Percentiles rank a stretch among this genome's conserved stretches.
phyloP scores from a whole-genome alignment of 139 green algal genomes.

The Mesostigma viride region DNA sequence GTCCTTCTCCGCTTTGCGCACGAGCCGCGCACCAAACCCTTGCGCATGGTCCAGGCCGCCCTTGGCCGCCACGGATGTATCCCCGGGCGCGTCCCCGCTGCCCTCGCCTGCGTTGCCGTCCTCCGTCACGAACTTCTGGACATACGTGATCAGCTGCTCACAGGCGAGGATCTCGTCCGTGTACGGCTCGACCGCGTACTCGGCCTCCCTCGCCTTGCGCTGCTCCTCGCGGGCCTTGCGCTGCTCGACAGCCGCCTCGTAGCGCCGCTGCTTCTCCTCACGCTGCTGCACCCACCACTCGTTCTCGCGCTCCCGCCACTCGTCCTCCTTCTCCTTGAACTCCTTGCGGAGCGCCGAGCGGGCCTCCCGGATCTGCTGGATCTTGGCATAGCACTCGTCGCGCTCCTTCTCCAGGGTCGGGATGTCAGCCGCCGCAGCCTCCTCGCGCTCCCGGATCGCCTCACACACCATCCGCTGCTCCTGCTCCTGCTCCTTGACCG shows the following conservation, averaged over 20 bases:
- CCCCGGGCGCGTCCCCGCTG: background rate
- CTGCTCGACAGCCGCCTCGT: conserved; percentile 21
- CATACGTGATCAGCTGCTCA: conserved; percentile 32
- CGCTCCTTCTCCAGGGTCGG: conserved; percentile 37
- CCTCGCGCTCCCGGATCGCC: conserved; percentile 26
- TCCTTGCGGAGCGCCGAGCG: conserved; percentile 31
- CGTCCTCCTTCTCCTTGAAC: conserved; percentile 37
- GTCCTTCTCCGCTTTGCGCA: conserved; percentile 20
- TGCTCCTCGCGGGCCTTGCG: conserved; percentile 28
- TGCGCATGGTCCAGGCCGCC: conserved; percentile 10
- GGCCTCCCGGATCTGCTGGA: conserved; percentile 29
- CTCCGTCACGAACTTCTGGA: conserved; percentile 15
- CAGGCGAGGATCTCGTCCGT: conserved; percentile 39
- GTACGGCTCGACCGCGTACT: conserved; percentile 39
- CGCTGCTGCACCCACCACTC: background rate
- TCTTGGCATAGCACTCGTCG: conserved; percentile 32
- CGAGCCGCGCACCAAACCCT: conserved; percentile 16
- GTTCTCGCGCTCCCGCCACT: conserved; percentile 28
- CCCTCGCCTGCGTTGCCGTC: background rate
- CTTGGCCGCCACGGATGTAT: background rate
- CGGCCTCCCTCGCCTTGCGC: conserved; percentile 17
- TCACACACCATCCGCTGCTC: conserved; percentile 25
- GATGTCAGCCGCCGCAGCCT: conserved; percentile 29
- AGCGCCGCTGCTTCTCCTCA: conserved; percentile 17
- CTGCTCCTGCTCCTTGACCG: conserved; percentile 39